phyloP scores from a whole-genome alignment of 2,329 filamentous ascomycete species.

The Sporothrix humicola region DNA sequence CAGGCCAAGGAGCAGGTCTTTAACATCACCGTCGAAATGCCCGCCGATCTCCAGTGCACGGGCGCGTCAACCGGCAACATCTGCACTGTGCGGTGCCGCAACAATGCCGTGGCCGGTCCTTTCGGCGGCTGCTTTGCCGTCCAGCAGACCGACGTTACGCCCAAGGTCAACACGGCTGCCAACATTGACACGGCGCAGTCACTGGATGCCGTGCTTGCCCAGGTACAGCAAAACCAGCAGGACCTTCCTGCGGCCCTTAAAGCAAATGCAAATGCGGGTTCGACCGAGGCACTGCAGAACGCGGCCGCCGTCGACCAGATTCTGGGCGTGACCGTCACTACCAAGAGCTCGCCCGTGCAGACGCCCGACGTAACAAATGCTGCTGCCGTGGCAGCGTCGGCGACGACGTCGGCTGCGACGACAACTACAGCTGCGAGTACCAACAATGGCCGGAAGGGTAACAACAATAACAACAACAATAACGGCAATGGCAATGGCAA shows the following conservation, averaged over 20 bases:
- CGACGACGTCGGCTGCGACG: background rate
- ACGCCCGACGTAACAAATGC: slow-evolving; percentile 11
- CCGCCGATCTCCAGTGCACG: slow-evolving; percentile 54
- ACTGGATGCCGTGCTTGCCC: slow-evolving; percentile 52
- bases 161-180: slow-evolving; percentile 49
- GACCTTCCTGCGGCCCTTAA: slow-evolving; percentile 44
- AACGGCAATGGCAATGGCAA: background rate
- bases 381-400: background rate
- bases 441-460: background rate
- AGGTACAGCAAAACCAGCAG: slow-evolving; percentile 58
- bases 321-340: slow-evolving; percentile 26
- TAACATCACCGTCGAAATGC: slow-evolving; percentile 64
- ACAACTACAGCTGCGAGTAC: background rate
- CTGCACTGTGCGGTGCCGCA: slow-evolving; percentile 65
- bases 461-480: background rate
- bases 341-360: slow-evolving; percentile 22
- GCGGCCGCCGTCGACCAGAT: slow-evolving; percentile 19
- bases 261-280: slow-evolving; percentile 25
- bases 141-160: slow-evolving; percentile 56
- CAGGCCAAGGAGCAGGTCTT: slow-evolving; percentile 39
- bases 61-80: slow-evolving; percentile 63
- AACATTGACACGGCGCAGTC: slow-evolving; percentile 54
- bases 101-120: slow-evolving; percentile 53
- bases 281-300: slow-evolving; percentile 10
- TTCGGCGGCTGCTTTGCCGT: slow-evolving; percentile 63